A percentile compares a stretch with the other conserved stretches of the same genome.
These are phyloP conservation scores for Mycotypha africana DNA, from an alignment of 371 early-diverging fungal species.

Conservation along the genomic window DNA sequence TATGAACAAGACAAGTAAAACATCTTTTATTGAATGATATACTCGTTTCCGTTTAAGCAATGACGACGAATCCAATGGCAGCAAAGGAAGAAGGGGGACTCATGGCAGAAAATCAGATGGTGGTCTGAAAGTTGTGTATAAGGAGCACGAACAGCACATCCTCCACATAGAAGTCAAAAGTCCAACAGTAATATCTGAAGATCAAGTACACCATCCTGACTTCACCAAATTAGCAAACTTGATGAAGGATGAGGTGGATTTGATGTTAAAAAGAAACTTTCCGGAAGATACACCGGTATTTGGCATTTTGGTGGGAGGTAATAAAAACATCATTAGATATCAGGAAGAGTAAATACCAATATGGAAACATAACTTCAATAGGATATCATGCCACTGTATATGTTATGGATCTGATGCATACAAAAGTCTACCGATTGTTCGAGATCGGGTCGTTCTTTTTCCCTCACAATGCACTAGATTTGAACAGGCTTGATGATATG, in stretches of 20 bases:
- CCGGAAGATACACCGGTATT: constrained; percentile 2
- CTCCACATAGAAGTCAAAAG: constrained; percentile 6
- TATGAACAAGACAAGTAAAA: too few species aligned
- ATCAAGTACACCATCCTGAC: neutral
- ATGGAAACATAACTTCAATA: neutral
- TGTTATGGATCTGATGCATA: neutral
- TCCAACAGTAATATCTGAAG: neutral
- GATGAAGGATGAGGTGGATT: neutral
- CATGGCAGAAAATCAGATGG: neutral
- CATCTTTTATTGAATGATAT: too few species aligned
- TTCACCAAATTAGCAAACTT: neutral
- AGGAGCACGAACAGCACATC: neutral
- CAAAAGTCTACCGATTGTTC: neutral
- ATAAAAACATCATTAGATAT: neutral
- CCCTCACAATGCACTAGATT: neutral
- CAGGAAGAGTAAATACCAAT: neutral
- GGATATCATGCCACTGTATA: neutral
- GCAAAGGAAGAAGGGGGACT: too few species aligned
- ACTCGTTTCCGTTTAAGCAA: too few species aligned
- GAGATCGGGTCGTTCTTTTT: neutral
- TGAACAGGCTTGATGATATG: neutral
- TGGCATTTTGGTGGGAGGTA: constrained; percentile 5
- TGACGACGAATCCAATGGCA: too few species aligned
- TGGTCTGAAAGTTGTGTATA: neutral
- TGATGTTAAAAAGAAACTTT: neutral